phyloP scores from a whole-genome alignment of 345 rosid genomes.

The Pseudoturritis turrita region DNA sequence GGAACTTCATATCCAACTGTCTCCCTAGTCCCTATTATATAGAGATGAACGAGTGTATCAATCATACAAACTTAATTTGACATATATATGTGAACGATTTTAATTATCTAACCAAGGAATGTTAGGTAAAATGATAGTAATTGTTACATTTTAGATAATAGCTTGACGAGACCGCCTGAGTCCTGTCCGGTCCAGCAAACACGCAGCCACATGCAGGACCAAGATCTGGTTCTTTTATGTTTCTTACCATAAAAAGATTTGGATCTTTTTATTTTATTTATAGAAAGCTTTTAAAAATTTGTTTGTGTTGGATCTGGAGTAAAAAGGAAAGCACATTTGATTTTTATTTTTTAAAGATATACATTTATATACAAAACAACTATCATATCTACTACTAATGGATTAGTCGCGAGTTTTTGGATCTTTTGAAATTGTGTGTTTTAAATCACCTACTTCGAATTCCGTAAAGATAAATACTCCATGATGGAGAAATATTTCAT shows the following conservation, averaged over 20 bases:
- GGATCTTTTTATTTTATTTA: not conserved
- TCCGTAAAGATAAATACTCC: too few species aligned
- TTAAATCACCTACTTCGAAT: too few species aligned
- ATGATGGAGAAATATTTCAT: too few species aligned
- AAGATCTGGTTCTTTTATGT: not conserved
- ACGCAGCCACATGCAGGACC: not conserved
- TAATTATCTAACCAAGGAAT: not conserved
- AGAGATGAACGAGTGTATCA: not conserved
- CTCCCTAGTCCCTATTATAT: slow-evolving; percentile 10
- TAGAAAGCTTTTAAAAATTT: too few species aligned
- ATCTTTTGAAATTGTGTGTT: too few species aligned
- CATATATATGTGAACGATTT: not conserved
- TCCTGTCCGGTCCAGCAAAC: not conserved
- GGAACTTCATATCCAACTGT: slow-evolving; percentile 12
- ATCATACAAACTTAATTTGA: slow-evolving; percentile 4
- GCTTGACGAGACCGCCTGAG: not conserved
- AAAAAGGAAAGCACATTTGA: too few species aligned
- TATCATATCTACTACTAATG: too few species aligned
- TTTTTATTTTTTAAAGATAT: too few species aligned
- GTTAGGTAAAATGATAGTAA: not conserved
- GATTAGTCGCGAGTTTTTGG: too few species aligned
- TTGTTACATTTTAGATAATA: not conserved
- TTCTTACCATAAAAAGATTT: not conserved
- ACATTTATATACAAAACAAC: too few species aligned
- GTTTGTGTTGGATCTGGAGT: too few species aligned